phyloP scores from a whole-genome alignment of 768 basidiomycete genomes.

The Russula lepida region DNA sequence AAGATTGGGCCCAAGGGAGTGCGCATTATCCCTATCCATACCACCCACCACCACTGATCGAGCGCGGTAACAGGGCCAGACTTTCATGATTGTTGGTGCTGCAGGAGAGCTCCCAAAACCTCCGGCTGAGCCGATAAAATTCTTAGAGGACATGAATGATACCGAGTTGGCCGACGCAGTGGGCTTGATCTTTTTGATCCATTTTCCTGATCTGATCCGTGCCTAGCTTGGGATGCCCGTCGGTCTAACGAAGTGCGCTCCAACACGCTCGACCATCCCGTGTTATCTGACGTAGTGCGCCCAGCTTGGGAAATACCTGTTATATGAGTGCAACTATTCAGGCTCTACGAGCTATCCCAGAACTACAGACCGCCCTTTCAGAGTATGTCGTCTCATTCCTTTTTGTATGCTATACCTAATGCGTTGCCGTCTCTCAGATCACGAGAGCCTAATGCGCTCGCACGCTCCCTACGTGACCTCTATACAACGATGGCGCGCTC shows the following conservation, averaged over 20 bases:
- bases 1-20: slow-evolving; percentile 81
- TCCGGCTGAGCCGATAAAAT: slow-evolving; percentile 68
- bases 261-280: slow-evolving; percentile 22
- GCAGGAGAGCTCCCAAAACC: slow-evolving; percentile 89
- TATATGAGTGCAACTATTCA: slow-evolving; percentile 97
- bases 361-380: slow-evolving; percentile 66
- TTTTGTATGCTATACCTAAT: background rate
- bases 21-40: slow-evolving; percentile 23
- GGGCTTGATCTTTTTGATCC: slow-evolving; percentile 23
- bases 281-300: slow-evolving; percentile 20
- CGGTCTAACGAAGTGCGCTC: slow-evolving; percentile 60
- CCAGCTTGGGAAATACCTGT: slow-evolving; percentile 79
- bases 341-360: slow-evolving; percentile 87
- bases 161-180: slow-evolving; percentile 73
- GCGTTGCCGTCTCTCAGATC: background rate
- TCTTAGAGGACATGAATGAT: slow-evolving; percentile 92
- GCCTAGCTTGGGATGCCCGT: slow-evolving; percentile 62
- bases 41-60: background rate
- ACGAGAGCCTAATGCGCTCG: slow-evolving; percentile 27
- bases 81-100: slow-evolving; percentile 88
- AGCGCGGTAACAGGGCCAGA: slow-evolving; percentile 55
- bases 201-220: background rate
- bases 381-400: slow-evolving; percentile 35
- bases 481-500: slow-evolving; percentile 69
- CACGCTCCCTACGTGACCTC: slow-evolving; percentile 53